A percentile compares a stretch with the other conserved stretches of the same genome.
Evolutionary conservation across 306 rosid species (phyloP).

Genomic region (Ochetophila trinervis): DNA sequence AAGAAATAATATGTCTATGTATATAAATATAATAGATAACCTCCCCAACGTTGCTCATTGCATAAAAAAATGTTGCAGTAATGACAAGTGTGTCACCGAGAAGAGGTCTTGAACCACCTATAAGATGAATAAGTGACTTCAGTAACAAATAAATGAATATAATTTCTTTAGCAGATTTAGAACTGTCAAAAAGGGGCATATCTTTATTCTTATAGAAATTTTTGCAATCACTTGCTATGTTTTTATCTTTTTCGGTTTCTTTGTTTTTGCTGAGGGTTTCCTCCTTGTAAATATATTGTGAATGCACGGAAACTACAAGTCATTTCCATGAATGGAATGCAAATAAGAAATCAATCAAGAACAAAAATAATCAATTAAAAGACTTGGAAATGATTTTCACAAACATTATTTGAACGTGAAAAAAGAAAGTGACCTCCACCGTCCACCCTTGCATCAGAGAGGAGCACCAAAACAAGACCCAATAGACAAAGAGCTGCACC

Average conservation of each 20-base stretch:
- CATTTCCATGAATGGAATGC: no score
- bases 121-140: not conserved
- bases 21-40: slow-evolving; percentile 21
- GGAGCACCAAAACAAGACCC: slow-evolving; percentile 62
- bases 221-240: no score
- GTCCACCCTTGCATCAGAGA: slow-evolving; percentile 59
- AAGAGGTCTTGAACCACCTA: slow-evolving; percentile 54
- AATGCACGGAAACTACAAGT: no score
- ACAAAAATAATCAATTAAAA: not conserved
- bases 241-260: no score
- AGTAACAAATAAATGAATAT: no score
- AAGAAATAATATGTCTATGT: not conserved
- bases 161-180: no score
- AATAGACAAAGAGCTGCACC: slow-evolving; percentile 51
- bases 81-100: slow-evolving; percentile 62
- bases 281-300: no score
- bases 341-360: not conserved
- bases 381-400: not conserved
- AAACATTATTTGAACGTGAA: not conserved
- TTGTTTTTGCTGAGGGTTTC: no score
- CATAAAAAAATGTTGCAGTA: slow-evolving; percentile 52
- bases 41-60: slow-evolving; percentile 67
- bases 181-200: no score
- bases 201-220: no score
- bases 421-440: slow-evolving; percentile 49